These are phyloP conservation scores for Tricholoma sp. DNA, from an alignment of 768 basidiomycete genomes.

Conservation along the genomic window DNA sequence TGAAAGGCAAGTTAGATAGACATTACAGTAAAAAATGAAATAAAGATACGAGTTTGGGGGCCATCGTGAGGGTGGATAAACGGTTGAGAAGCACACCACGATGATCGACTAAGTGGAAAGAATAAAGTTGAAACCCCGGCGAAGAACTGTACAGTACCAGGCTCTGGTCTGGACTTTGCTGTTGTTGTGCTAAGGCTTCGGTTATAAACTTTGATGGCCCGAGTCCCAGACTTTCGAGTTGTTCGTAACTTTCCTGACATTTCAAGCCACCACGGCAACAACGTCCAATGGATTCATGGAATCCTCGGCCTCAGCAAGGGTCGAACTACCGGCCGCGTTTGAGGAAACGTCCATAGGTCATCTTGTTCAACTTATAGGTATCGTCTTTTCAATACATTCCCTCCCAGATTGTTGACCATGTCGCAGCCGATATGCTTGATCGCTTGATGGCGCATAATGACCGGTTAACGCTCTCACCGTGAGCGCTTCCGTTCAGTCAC, in stretches of 20 bases:
- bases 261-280: slow-evolving; percentile 24
- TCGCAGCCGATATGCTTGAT: slow-evolving; percentile 90
- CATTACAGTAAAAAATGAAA: neutral
- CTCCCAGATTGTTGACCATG: slow-evolving; percentile 7
- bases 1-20: slow-evolving; percentile 5
- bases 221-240: neutral
- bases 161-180: slow-evolving; percentile 24
- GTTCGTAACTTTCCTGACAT: neutral
- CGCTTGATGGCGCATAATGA: slow-evolving; percentile 96
- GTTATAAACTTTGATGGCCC: slow-evolving; percentile 8
- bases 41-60: slow-evolving; percentile 69
- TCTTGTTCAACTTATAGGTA: slow-evolving; percentile 87
- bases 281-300: slow-evolving; percentile 83
- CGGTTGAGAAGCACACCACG: slow-evolving; percentile 23
- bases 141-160: slow-evolving; percentile 52
- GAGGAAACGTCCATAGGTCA: slow-evolving; percentile 79
- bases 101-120: neutral
- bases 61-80: slow-evolving; percentile 45
- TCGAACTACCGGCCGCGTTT: slow-evolving; percentile 79
- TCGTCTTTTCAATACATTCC: slow-evolving; percentile 18
- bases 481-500: slow-evolving; percentile 26
- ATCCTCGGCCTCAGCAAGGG: slow-evolving; percentile 59
- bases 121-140: slow-evolving; percentile 54
- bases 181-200: slow-evolving; percentile 27
- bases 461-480: slow-evolving; percentile 86